phyloP scores from a whole-genome alignment of 2,329 filamentous ascomycete species.

The Myriosclerotinia curreyana region DNA sequence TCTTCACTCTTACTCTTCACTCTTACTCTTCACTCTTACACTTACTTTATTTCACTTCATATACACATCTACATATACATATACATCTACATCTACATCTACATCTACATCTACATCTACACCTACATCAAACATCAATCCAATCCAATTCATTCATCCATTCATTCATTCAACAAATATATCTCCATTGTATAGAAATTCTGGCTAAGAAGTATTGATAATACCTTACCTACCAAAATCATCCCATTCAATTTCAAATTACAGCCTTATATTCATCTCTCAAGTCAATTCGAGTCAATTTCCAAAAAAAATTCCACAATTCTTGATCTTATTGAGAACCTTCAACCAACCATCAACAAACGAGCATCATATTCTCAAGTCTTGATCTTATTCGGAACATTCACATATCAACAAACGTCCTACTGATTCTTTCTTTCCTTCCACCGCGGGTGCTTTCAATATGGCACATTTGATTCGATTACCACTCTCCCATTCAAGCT shows the following conservation, averaged over 20 bases:
- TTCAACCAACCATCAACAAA: too few relatives aligned
- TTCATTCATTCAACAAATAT: not conserved
- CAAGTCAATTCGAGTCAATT: not conserved
- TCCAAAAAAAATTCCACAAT: not conserved
- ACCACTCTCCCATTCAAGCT: slow-evolving; percentile 21
- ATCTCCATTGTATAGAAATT: not conserved
- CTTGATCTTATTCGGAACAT: not conserved
- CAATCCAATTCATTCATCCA: not conserved
- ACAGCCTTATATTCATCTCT: not conserved
- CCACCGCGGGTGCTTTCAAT: slow-evolving; percentile 31
- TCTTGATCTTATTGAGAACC: too few relatives aligned
- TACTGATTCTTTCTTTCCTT: slow-evolving; percentile 35
- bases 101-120: too few relatives aligned
- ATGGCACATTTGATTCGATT: slow-evolving; percentile 17
- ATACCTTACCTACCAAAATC: not conserved
- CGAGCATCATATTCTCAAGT: too few relatives aligned
- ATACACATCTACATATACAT: too few relatives aligned
- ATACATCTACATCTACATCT: too few relatives aligned
- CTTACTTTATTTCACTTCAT: too few relatives aligned
- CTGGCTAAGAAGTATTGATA: not conserved
- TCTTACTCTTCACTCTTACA: too few relatives aligned
- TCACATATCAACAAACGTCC: slow-evolving; percentile 28
- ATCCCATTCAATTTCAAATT: not conserved
- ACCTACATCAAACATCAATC: not conserved
- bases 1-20: too few relatives aligned